A percentile compares a stretch with the other conserved stretches of the same genome.
phyloP scores from a whole-genome alignment of 2,329 filamentous ascomycete species.

The Colletotrichum sp. region DNA sequence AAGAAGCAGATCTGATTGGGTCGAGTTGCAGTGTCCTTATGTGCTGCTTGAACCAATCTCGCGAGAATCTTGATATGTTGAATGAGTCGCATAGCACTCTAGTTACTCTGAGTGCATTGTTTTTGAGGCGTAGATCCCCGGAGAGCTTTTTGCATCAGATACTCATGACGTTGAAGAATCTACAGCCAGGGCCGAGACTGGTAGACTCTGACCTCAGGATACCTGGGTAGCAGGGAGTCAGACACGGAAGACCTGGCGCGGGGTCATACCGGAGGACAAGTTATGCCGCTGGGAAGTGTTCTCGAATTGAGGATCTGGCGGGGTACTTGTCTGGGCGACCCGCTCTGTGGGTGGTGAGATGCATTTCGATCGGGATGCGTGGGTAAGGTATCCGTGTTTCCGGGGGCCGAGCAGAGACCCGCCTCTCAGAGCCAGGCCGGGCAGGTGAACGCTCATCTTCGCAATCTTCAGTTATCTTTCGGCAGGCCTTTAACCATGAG shows the following conservation, averaged over 20 bases:
- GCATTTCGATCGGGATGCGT: neutral
- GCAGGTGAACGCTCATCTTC: no score
- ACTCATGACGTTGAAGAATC: neutral
- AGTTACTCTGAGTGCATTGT: neutral
- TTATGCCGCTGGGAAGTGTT: no score
- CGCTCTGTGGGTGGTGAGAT: no score
- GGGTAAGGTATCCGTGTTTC: neutral
- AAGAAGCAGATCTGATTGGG: accelerated
- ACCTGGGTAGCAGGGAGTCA: no score
- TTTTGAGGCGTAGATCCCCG: neutral
- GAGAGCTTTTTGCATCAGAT: neutral
- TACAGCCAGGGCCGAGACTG: no score
- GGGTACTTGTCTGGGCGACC: neutral
- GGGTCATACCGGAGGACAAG: no score
- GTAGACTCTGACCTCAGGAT: no score
- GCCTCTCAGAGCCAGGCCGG: neutral
- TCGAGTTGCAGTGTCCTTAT: accelerated
- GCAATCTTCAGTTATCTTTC: no score
- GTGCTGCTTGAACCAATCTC: accelerated
- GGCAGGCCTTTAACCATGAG: accelerated
- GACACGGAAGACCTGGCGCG: no score
- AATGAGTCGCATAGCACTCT: neutral
- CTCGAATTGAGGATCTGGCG: neutral
- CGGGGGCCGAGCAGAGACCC: neutral
- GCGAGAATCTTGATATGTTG: neutral